Conservation (phyloP, 805 yeast genomes). For the Myxozyma lipomycoides region DNA sequence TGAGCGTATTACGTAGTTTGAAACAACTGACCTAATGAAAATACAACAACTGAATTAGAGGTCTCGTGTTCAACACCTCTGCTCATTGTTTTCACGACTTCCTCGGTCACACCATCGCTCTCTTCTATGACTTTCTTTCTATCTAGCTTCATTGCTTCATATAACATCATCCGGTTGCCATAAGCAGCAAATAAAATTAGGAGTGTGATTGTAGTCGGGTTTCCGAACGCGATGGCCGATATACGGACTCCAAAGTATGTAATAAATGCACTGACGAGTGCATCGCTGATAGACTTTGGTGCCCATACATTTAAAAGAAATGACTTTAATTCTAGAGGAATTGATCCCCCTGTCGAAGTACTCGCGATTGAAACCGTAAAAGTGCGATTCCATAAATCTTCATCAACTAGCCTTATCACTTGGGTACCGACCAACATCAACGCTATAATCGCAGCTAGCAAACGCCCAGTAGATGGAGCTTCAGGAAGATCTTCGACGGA, state of each 20-base stretch:
- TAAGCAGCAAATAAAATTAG: slow-evolving; percentile 8
- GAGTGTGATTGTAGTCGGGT: slow-evolving; percentile 3
- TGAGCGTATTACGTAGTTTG: too few relatives aligned
- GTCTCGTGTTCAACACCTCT: slow-evolving; percentile 11
- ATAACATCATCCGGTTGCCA: slow-evolving; percentile 9
- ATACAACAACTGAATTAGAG: slow-evolving; percentile 12
- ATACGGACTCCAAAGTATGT: slow-evolving; percentile 13
- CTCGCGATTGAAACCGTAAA: slow-evolving; percentile 4
- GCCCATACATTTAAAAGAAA: slow-evolving; percentile 13
- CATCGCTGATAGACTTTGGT: slow-evolving; percentile 8
- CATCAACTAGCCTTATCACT: neutral
- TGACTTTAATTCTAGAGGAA: slow-evolving; percentile 1
- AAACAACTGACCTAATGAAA: slow-evolving; percentile 10
- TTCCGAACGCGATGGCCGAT: slow-evolving; percentile 17
- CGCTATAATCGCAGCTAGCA: neutral
- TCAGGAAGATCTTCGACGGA: neutral
- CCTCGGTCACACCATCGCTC: slow-evolving; percentile 6
- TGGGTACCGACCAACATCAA: neutral
- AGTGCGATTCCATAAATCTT: slow-evolving; percentile 10
- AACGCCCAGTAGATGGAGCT: neutral
- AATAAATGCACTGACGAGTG: slow-evolving; percentile 11
- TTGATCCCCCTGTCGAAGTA: slow-evolving; percentile 1
- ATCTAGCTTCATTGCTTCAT: slow-evolving; percentile 9
- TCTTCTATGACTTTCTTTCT: slow-evolving; percentile 1
- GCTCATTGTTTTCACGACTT: neutral